A percentile compares a stretch with the other conserved stretches of the same genome.
These are phyloP conservation scores for Toxicodendron radicans DNA, from an alignment of 345 rosid species.

Conservation along the genomic window DNA sequence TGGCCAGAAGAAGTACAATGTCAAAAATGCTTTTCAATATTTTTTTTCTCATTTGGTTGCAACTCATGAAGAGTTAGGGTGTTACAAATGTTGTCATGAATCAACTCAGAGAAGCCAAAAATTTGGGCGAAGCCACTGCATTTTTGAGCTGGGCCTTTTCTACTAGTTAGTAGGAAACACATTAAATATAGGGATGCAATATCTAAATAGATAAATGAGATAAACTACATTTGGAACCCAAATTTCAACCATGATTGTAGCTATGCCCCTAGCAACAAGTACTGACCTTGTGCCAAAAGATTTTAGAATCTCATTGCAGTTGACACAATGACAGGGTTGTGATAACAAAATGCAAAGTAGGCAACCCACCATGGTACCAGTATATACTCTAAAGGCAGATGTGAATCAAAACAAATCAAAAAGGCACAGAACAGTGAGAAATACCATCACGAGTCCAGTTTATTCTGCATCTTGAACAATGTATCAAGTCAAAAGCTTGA, in stretches of 20 bases:
- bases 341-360: neutral
- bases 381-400: neutral
- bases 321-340: neutral
- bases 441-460: slow-evolving; percentile 99
- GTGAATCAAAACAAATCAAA: slow-evolving; percentile 2
- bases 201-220: neutral
- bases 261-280: neutral
- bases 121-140: too few species aligned
- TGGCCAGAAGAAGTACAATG: too few species aligned
- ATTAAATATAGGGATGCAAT: neutral
- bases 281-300: neutral
- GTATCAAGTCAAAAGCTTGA: slow-evolving; percentile 95
- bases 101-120: too few species aligned
- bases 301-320: too few species aligned
- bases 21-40: too few species aligned
- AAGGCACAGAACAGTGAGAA: slow-evolving; percentile 14
- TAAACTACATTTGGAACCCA: neutral
- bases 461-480: slow-evolving; percentile 97
- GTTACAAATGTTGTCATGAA: too few species aligned
- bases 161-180: neutral
- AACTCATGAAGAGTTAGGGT: too few species aligned
- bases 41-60: too few species aligned
- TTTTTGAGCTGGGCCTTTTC: neutral
- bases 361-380: neutral
- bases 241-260: neutral